These are phyloP conservation scores for Candida coleopterorum DNA, from an alignment of 805 yeast genomes.

Conservation along the genomic window DNA sequence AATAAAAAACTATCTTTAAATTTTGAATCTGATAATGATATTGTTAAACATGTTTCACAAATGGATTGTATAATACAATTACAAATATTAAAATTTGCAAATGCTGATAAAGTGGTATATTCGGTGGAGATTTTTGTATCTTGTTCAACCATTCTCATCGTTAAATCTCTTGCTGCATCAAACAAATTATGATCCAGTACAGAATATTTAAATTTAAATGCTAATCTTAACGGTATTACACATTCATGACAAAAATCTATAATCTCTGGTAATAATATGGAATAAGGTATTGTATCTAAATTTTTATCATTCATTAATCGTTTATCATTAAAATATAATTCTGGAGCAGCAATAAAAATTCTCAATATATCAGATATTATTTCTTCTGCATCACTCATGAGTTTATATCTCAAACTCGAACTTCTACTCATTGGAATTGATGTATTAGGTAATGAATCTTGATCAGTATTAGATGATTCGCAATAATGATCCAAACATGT, in stretches of 20 bases:
- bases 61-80: constrained; percentile 28
- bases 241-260: constrained; percentile 21
- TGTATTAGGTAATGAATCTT: constrained; percentile 1
- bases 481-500: constrained; percentile 18
- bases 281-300: constrained; percentile 11
- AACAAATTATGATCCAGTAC: constrained; percentile 20
- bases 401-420: constrained; percentile 4
- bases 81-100: constrained; percentile 24
- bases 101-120: constrained; percentile 20
- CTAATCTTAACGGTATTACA: constrained; percentile 14
- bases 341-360: constrained; percentile 30
- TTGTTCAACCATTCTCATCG: constrained; percentile 23
- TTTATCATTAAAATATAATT: constrained; percentile 27
- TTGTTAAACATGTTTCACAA: constrained; percentile 30
- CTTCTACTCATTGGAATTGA: no score
- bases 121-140: constrained; percentile 13
- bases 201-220: constrained; percentile 13
- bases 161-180: constrained; percentile 30
- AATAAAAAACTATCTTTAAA: constrained; percentile 34
- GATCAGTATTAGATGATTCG: no score
- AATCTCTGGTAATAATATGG: constrained; percentile 12
- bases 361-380: constrained; percentile 28
- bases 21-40: constrained; percentile 30
- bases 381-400: constrained; percentile 20
- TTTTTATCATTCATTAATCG: constrained; percentile 17